Conservation (phyloP, 306 rosid species). For the Quercus cerris region DNA sequence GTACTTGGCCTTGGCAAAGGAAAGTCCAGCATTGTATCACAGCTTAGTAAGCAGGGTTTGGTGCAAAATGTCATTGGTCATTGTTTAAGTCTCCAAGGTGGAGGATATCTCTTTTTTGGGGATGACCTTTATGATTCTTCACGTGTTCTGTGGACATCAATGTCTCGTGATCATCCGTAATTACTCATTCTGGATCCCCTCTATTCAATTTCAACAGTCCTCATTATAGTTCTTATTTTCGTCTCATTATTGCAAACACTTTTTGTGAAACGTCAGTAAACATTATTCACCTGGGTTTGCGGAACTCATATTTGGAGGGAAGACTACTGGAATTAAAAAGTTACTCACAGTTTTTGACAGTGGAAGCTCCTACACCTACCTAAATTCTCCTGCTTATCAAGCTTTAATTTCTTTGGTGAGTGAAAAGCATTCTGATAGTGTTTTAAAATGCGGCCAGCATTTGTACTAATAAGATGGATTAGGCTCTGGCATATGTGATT, state of each 20-base stretch:
- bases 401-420: slow-evolving; percentile 61
- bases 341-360: slow-evolving; percentile 63
- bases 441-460: too few relatives aligned
- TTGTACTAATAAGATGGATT: too few relatives aligned
- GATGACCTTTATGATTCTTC: slow-evolving; percentile 56
- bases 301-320: slow-evolving; percentile 66
- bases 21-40: slow-evolving; percentile 72
- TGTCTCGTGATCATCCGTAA: slow-evolving; percentile 62
- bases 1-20: slow-evolving; percentile 92
- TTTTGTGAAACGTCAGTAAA: slow-evolving; percentile 49
- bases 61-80: slow-evolving; percentile 75
- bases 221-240: neutral
- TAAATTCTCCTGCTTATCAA: slow-evolving; percentile 62
- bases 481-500: too few relatives aligned
- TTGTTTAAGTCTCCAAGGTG: slow-evolving; percentile 77
- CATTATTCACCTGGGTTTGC: slow-evolving; percentile 81
- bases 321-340: slow-evolving; percentile 44
- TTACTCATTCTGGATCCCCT: slow-evolving; percentile 21
- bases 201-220: slow-evolving; percentile 1
- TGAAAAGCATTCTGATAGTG: slow-evolving; percentile 20
- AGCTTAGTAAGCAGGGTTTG: slow-evolving; percentile 63
- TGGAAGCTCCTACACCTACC: slow-evolving; percentile 83
- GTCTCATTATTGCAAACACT: neutral
- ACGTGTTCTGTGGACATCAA: slow-evolving; percentile 55
- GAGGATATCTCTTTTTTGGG: slow-evolving; percentile 87